These are phyloP conservation scores for Dysphania ambrosioides DNA, from an alignment of 148 eudicot genomes.

Conservation along the genomic window DNA sequence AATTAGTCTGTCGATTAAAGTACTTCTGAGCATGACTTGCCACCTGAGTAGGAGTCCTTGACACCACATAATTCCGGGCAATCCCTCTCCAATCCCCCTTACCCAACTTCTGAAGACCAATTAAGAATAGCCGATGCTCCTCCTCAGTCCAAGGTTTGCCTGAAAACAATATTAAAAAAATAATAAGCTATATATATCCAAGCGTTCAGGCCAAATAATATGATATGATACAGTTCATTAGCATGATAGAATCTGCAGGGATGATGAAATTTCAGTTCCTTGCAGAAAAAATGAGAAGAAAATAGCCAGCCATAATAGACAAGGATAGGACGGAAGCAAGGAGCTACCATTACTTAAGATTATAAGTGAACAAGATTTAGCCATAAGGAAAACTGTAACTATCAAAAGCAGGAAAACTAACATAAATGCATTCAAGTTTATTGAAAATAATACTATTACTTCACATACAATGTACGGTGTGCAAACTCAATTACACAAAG, in stretches of 20 bases:
- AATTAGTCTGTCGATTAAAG: constrained; percentile 69
- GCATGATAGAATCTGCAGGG: too few species aligned
- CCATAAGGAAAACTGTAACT: not conserved
- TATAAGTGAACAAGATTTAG: too few species aligned
- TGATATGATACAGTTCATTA: not conserved
- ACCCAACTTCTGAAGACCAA: constrained; percentile 81
- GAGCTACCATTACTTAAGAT: not conserved
- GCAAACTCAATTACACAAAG: not conserved
- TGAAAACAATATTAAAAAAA: constrained; percentile 30
- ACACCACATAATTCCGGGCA: constrained; percentile 58
- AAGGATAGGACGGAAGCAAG: not conserved
- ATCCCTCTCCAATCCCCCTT: constrained; percentile 97
- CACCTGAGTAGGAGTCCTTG: constrained; percentile 90
- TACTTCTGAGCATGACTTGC: constrained; percentile 97
- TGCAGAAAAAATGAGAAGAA: too few species aligned
- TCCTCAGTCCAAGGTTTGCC: constrained; percentile 92
- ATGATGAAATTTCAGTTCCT: too few species aligned
- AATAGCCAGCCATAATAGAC: not conserved
- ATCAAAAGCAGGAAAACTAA: not conserved
- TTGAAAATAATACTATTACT: not conserved
- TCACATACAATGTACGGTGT: not conserved
- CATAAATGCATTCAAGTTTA: not conserved
- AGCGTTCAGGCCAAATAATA: not conserved
- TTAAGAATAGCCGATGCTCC: constrained; percentile 74
- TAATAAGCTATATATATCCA: too few species aligned